Evolutionary conservation across 495 filamentous ascomycete genomes (phyloP), one percentile per base, ranked within the genome.

Genomic region (Daldinia childiae): DNA sequence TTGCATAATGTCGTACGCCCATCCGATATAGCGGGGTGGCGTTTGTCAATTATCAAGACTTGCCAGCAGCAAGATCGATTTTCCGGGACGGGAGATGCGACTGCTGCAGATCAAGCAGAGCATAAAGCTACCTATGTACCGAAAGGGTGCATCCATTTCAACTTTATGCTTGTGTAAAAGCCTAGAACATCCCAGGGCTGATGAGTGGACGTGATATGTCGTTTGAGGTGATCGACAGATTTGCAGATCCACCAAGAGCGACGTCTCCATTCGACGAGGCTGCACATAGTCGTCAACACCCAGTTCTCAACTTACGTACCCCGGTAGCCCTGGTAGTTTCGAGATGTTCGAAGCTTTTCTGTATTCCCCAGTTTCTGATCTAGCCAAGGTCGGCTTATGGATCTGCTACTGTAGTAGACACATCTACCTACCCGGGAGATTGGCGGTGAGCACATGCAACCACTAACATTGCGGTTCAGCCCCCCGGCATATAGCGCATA

Each of bases 201-300:
- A 71, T 39, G 67, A 52, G 52, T 64, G 63, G 71, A 63, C 71
- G 59, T 67, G 67, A 68, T 67, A 36, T 71, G 63, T 71, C 61
- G 71, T 67, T 51, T 58, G 48, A 62, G 38, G 29, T 71, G 71
- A 77, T 74, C 74, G 72, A 72, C 68, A 64, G 29, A 66, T 72
- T 65, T 65, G 65, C 68, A 74, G 68, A 68, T 66, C 71, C 72
- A 74, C 60, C 39, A 51, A 51, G 50, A 51, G 34, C 65, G 58
- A 74, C 65, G 74, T 74, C 65, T 62, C 32, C 58, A 62, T 70
- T 69, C 36, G 55, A 72, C 72, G 41, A 77, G 74, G 74, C 74
- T 77, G 59, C n/a, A n/a, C n/a, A n/a, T 19, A 34, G 30, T 64
- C 39, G 50, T 65, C 34, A 29, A 73, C 7, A 30, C 54, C 51